These are phyloP conservation scores for Alternaria solani DNA, from an alignment of 2,329 filamentous ascomycete genomes.

Conservation along the genomic window DNA sequence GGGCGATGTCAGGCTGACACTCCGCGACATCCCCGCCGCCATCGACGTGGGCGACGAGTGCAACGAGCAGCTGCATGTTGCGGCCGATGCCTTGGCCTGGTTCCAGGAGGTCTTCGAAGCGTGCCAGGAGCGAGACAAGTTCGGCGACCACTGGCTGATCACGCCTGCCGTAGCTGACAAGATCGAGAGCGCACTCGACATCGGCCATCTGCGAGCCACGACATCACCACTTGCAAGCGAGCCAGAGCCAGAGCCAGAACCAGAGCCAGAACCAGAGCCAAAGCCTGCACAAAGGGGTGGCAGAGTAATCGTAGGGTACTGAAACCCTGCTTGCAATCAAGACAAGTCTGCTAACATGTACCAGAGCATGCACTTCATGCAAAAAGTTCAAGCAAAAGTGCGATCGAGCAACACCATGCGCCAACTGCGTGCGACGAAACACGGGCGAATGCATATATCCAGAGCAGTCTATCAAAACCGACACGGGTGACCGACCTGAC, in stretches of 20 bases:
- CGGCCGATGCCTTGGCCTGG: slow-evolving; percentile 70
- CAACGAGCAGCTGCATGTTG: slow-evolving; percentile 70
- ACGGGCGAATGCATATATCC: slow-evolving; percentile 17
- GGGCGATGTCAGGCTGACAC: slow-evolving; percentile 48
- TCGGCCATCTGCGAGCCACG: slow-evolving; percentile 23
- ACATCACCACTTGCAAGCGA: slow-evolving; percentile 20
- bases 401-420: slow-evolving; percentile 20
- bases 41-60: slow-evolving; percentile 74
- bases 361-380: slow-evolving; percentile 20
- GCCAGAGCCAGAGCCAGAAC: slow-evolving; percentile 7
- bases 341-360: background rate
- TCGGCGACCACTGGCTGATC: slow-evolving; percentile 74
- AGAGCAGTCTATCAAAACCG: slow-evolving; percentile 4
- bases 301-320: slow-evolving; percentile 20
- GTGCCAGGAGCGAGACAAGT: slow-evolving; percentile 65
- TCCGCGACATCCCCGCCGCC: slow-evolving; percentile 72
- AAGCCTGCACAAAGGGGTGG: slow-evolving; percentile 8
- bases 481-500: background rate
- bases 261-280: slow-evolving; percentile 13
- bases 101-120: slow-evolving; percentile 72
- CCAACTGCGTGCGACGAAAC: slow-evolving; percentile 17
- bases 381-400: slow-evolving; percentile 21
- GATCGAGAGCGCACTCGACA: slow-evolving; percentile 42
- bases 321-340: background rate
- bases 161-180: slow-evolving; percentile 49